Evolutionary conservation across 2,329 filamentous ascomycete species (phyloP).

Genomic region (Myriangium duriaei): DNA sequence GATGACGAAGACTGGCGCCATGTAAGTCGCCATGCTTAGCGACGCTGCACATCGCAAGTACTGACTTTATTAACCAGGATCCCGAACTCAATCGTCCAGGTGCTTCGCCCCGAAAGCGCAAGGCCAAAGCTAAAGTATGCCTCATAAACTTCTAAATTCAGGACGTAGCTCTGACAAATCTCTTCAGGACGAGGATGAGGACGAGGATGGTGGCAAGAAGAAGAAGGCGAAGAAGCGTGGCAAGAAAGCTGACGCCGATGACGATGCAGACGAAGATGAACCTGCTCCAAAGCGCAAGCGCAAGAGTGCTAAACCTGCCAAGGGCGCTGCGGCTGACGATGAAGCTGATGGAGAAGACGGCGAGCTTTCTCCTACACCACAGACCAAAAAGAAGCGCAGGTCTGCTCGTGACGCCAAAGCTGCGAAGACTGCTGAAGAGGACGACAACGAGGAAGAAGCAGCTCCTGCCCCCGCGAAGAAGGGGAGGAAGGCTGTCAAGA

Average conservation of each 20-base stretch:
- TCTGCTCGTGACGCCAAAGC: constrained; percentile 11
- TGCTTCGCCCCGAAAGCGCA: constrained; percentile 23
- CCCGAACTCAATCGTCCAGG: constrained; percentile 58
- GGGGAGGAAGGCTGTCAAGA: constrained; percentile 3
- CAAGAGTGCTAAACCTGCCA: constrained; percentile 14
- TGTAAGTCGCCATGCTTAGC: constrained; percentile 48
- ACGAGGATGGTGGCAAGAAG: constrained; percentile 15
- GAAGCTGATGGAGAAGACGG: constrained; percentile 16
- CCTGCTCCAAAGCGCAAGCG: constrained; percentile 16
- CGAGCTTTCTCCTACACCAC: constrained; percentile 14
- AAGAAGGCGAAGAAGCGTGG: constrained; percentile 29
- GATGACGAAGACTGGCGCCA: constrained; percentile 79
- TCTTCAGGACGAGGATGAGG: constrained; percentile 18
- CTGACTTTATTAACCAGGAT: constrained; percentile 14
- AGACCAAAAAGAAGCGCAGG: constrained; percentile 19
- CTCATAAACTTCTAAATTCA: too few relatives aligned
- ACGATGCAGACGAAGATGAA: constrained; percentile 24
- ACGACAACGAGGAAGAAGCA: constrained; percentile 3
- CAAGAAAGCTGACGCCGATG: constrained; percentile 26
- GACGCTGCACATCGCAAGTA: too few relatives aligned
- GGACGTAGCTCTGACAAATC: too few relatives aligned
- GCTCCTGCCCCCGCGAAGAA: constrained; percentile 9
- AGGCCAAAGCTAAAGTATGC: constrained; percentile 23
- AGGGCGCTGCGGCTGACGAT: constrained; percentile 17
- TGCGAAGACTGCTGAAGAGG: constrained; percentile 1